phyloP scores from a whole-genome alignment of 2,329 filamentous ascomycete genomes.

The Exophiala bonariae region DNA sequence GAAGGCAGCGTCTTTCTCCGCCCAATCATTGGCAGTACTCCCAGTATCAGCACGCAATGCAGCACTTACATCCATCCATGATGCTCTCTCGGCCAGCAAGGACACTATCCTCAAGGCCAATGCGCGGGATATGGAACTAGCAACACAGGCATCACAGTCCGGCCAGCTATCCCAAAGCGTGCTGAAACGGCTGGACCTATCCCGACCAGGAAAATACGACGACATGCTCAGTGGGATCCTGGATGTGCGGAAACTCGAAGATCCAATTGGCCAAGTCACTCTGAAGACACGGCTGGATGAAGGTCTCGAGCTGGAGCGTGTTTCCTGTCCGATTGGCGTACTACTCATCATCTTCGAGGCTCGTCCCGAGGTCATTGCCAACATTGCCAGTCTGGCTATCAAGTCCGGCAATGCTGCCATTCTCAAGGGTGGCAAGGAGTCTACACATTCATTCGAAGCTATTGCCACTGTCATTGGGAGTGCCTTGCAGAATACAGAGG shows the following conservation, averaged over 20 bases:
- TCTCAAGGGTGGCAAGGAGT: conserved; percentile 95
- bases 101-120: conserved; percentile 84
- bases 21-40: conserved; percentile 78
- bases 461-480: conserved; percentile 83
- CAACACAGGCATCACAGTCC: conserved; percentile 69
- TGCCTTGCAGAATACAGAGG: conserved; percentile 69
- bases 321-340: conserved; percentile 95
- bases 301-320: conserved; percentile 77
- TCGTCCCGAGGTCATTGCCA: conserved; percentile 95
- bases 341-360: conserved; percentile 98
- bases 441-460: conserved; percentile 87
- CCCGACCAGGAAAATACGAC: conserved; percentile 86
- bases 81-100: conserved; percentile 68
- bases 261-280: conserved; percentile 89
- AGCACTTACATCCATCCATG: conserved; percentile 79
- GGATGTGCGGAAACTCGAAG: conserved; percentile 78
- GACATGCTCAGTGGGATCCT: conserved; percentile 96
- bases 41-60: conserved; percentile 75
- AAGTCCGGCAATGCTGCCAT: conserved; percentile 98
- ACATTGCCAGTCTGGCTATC: conserved; percentile 92
- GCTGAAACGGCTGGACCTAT: conserved; percentile 83
- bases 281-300: conserved; percentile 85
- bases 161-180: conserved; percentile 79
- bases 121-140: conserved; percentile 73
- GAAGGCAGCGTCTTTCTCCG: conserved; percentile 74